These are phyloP conservation scores for Metschnikowia santaceciliae DNA, from an alignment of 805 yeast genomes.

Conservation along the genomic window DNA sequence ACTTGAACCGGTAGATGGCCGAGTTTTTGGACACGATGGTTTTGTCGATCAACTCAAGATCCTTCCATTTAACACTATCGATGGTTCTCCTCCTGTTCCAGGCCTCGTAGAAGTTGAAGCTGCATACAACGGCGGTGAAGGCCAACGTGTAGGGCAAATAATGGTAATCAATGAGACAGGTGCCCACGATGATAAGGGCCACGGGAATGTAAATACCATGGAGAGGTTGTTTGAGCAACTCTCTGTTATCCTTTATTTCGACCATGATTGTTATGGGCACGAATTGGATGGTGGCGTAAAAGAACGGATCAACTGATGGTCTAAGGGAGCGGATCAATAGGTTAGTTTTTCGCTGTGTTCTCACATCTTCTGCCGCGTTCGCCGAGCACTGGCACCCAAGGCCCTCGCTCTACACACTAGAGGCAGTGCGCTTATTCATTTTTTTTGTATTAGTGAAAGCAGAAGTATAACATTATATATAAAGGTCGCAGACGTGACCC, in stretches of 20 bases:
- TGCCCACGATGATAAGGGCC: constrained; percentile 57
- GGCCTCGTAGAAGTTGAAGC: constrained; percentile 35
- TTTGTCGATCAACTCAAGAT: constrained; percentile 68
- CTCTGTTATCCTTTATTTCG: constrained; percentile 38
- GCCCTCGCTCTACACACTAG: background rate
- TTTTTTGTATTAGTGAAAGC: constrained; percentile 3
- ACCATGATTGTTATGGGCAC: constrained; percentile 7
- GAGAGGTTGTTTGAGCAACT: constrained; percentile 61
- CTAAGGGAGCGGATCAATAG: background rate
- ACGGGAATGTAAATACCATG: constrained; percentile 76
- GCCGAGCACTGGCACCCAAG: background rate
- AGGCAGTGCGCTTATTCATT: background rate
- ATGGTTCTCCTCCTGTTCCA: constrained; percentile 44
- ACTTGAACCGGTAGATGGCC: constrained; percentile 70
- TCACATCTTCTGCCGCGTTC: constrained; percentile 1
- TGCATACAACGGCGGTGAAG: constrained; percentile 32
- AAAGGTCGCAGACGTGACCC: background rate
- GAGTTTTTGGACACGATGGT: constrained; percentile 67
- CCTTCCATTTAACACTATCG: constrained; percentile 52
- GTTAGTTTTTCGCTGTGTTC: constrained; percentile 2
- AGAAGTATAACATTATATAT: constrained; percentile 5
- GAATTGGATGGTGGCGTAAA: too few relatives aligned
- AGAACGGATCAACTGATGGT: background rate
- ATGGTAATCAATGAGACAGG: constrained; percentile 47
- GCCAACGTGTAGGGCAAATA: constrained; percentile 45